A percentile compares a stretch with the other conserved stretches of the same genome.
Evolutionary conservation across 1,284 basidiomycete genomes (phyloP).

Genomic region (Cutaneotrichosporon sp.): DNA sequence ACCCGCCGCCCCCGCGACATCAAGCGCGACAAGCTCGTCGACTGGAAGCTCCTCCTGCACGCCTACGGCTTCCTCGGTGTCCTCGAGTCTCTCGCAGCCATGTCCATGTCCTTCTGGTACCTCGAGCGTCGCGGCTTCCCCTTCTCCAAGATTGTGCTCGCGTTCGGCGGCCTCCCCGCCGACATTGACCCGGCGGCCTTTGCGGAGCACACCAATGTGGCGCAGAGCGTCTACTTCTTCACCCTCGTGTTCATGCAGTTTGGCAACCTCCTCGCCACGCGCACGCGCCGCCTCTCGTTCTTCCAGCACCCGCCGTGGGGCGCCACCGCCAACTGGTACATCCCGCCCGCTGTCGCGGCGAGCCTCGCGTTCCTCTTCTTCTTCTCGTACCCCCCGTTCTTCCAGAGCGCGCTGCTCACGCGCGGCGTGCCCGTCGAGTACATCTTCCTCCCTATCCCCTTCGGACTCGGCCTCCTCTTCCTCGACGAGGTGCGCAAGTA

Average conservation of each 20-base stretch:
- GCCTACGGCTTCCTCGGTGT: conserved; percentile 67
- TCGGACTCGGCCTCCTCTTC: conserved; percentile 38
- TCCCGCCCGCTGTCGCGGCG: conserved; percentile 58
- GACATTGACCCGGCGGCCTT: conserved; percentile 45
- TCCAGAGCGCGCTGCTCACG: conserved; percentile 62
- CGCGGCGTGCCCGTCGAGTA: conserved; percentile 59
- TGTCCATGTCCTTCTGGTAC: conserved; percentile 57
- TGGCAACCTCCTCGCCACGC: conserved; percentile 60
- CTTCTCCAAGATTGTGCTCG: conserved; percentile 60
- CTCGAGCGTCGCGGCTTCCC: conserved; percentile 61
- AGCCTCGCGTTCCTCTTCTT: conserved; percentile 59
- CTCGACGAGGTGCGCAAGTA: conserved; percentile 56
- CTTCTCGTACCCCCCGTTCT: conserved; percentile 62
- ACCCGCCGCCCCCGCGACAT: conserved; percentile 66
- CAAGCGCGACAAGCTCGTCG: conserved; percentile 57
- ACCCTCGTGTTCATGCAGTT: conserved; percentile 71
- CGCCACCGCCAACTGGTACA: conserved; percentile 51
- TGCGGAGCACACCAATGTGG: conserved; percentile 55
- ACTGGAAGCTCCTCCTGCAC: conserved; percentile 62
- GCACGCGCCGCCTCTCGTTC: conserved; percentile 59
- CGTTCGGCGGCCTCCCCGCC: conserved; percentile 58
- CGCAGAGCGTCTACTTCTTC: conserved; percentile 61
- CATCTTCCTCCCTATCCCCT: conserved; percentile 59
- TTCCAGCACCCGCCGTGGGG: conserved; percentile 57
- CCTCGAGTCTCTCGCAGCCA: conserved; percentile 59